Base-by-base conservation (phyloP, 192 early-diverging fungal species). In the Coemansia sp. region DNA sequence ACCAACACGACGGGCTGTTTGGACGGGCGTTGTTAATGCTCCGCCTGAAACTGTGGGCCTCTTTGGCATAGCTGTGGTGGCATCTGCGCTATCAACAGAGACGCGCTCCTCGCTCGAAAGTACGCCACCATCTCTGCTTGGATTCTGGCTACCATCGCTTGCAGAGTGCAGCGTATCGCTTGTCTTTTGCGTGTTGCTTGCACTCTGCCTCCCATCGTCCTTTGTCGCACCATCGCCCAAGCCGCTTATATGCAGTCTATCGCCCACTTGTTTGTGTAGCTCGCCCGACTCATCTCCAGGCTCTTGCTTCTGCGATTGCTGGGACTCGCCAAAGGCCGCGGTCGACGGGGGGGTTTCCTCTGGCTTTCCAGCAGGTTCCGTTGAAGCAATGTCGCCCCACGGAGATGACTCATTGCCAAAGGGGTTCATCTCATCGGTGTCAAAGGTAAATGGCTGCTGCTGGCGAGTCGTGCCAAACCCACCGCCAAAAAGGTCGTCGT, bases 391-490 rank as follows among this genome's bases (percentile, higher is more conserved):
- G 38, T 65, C 57, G 48, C 54, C 68, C 79, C 79, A 82, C 45
- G 71, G 74, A 37, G 73, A 76, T 49, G 19, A 58, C 5, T 56
- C 48, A 41, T 74, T 74, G 68, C 71, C 68, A 55, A 82, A 82
- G 17, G 79, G 79, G 61, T 82, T 71, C 79, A 82, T 82, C 71
- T 82, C 79, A 16, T 70, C 66, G 38, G 43, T 72, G 64, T 70
- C 71, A 48, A 82, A 76, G 9, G 71, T 68, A 45, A 82, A 82
- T 8, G 71, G 58, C 48, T 70, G 68, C 32, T 67, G 71, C 45
- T 67, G 71, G 20, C 67, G 42, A 43, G 64, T 19, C 1, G 72
- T 32, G 37, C 72, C 79, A 65, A 82, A 82, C 20, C 22, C 74
- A 53, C 61, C 54, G 53, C 79, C 70, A 65, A 82, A 82, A 32